A percentile compares a stretch with the other conserved stretches of the same genome.
phyloP scores from a whole-genome alignment of 2,329 filamentous ascomycete genomes.

The Neofusicoccum sp. region DNA sequence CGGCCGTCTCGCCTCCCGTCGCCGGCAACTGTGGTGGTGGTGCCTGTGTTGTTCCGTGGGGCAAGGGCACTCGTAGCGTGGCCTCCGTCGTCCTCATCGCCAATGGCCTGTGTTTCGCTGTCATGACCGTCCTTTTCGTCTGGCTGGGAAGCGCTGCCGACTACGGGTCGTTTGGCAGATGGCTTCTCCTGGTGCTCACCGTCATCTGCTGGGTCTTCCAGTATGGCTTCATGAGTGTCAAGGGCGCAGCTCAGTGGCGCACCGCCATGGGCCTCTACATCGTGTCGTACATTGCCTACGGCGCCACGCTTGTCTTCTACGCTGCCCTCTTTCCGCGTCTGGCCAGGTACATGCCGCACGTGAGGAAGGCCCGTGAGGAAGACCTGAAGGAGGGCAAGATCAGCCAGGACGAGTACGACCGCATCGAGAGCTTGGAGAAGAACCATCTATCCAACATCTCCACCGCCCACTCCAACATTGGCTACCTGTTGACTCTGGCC shows the following conservation, averaged over 20 bases:
- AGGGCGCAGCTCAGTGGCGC: slow-evolving; percentile 62
- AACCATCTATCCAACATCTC: slow-evolving; percentile 64
- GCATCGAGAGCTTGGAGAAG: slow-evolving; percentile 63
- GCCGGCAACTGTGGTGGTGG: slow-evolving; percentile 46
- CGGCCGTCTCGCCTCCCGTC: slow-evolving; percentile 57
- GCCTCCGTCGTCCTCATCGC: slow-evolving; percentile 66
- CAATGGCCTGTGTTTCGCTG: slow-evolving; percentile 69
- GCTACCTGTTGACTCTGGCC: slow-evolving; percentile 44
- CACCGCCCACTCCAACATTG: slow-evolving; percentile 46
- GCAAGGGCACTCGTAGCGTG: slow-evolving; percentile 51
- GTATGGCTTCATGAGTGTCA: slow-evolving; percentile 69
- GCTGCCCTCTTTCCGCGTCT: slow-evolving; percentile 60
- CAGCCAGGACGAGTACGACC: slow-evolving; percentile 62
- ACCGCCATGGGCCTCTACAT: slow-evolving; percentile 65
- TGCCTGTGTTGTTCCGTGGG: slow-evolving; percentile 24
- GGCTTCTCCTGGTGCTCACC: slow-evolving; percentile 65
- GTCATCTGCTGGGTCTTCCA: slow-evolving; percentile 64
- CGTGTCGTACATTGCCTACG: slow-evolving; percentile 67
- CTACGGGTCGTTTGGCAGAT: slow-evolving; percentile 57
- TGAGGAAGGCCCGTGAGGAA: slow-evolving; percentile 56
- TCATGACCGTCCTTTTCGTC: slow-evolving; percentile 63
- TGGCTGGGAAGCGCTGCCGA: slow-evolving; percentile 60
- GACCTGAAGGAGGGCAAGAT: slow-evolving; percentile 53
- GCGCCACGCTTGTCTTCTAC: slow-evolving; percentile 48
- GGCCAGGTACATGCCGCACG: slow-evolving; percentile 55